Evolutionary conservation across 805 yeast species (phyloP), one percentile per base, ranked within the genome.

Genomic region (Yamadazyma insecticola): DNA sequence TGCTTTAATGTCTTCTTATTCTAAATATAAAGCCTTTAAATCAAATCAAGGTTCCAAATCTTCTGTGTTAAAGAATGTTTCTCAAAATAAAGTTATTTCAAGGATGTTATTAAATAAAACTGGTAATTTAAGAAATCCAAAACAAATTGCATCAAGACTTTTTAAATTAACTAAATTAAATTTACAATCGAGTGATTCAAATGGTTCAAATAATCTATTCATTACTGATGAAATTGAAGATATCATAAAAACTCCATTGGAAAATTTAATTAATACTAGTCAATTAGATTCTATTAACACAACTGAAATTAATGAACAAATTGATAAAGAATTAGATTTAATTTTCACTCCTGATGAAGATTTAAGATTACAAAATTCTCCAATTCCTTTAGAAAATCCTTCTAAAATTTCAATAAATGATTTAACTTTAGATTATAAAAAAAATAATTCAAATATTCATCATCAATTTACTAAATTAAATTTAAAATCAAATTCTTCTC

Each of bases 61-160:
- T 0, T 36, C 50, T 7, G 40, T 53, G 6, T 46, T 60, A 36
- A 57, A 52, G 28, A 52, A 53, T 26, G 51, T 67, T 11, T 52
- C 63, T 4, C 69, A 62, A 37, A 63, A 63, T 40, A 64, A 62
- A 35, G 55, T 62, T 10, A 45, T 65, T 25, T 60, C 68, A 3
- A 47, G 67, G 28, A 62, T 65, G 69, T 36, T 65, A 19, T 48
- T 47, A 16, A 55, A 55, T 36, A 60, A 54, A 38, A 54, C 67
- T 6, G 63, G 64, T 8, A 43, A 57, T 1, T 42, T 48, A 22
- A 50, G 68, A 33, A 52, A 64, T 2, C 52, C 67, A 4, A 61
- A 60, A 35, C 70, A 64, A 35, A 58, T 64, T 13, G 52, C 57
- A 4, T 44, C 55, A 12, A 48, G 65, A 29, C 43, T 60, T 9